Percentiles rank a stretch among this genome's conserved stretches.
Conservation (phyloP, 1,284 basidiomycete genomes). For the Cutaneotrichosporon cyanovorans region DNA sequence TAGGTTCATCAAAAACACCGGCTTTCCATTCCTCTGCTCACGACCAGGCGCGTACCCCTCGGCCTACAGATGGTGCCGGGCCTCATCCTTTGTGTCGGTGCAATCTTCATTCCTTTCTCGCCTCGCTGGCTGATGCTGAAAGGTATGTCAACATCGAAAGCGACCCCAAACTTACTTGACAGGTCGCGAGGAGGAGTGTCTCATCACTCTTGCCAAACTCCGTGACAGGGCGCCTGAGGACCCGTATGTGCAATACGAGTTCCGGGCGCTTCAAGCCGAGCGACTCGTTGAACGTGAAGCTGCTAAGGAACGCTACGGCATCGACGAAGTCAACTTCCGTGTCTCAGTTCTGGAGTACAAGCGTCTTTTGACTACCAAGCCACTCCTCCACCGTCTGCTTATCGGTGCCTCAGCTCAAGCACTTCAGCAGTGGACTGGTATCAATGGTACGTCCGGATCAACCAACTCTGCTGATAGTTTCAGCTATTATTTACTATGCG, state of each 20-base stretch:
- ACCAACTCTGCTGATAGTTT: not conserved
- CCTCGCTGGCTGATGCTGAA: constrained; percentile 56
- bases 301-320: constrained; percentile 43
- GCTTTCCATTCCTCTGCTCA: not conserved
- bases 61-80: constrained; percentile 61
- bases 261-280: constrained; percentile 73
- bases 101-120: constrained; percentile 46
- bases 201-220: constrained; percentile 57
- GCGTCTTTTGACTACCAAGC: constrained; percentile 37
- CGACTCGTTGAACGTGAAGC: constrained; percentile 62
- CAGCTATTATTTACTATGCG: not conserved
- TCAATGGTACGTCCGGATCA: constrained; percentile 19
- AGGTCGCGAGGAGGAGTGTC: constrained; percentile 65
- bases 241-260: constrained; percentile 68
- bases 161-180: constrained; percentile 45
- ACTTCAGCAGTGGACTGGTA: constrained; percentile 44
- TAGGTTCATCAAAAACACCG: not conserved
- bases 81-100: constrained; percentile 28
- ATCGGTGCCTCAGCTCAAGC: constrained; percentile 41
- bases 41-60: constrained; percentile 54
- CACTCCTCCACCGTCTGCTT: constrained; percentile 38
- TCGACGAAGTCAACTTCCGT: constrained; percentile 29
- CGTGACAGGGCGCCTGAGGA: constrained; percentile 55
- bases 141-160: constrained; percentile 39
- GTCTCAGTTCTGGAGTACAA: constrained; percentile 38